Conservation (phyloP, 148 eudicot species). For the Fagopyrum esculentum region DNA sequence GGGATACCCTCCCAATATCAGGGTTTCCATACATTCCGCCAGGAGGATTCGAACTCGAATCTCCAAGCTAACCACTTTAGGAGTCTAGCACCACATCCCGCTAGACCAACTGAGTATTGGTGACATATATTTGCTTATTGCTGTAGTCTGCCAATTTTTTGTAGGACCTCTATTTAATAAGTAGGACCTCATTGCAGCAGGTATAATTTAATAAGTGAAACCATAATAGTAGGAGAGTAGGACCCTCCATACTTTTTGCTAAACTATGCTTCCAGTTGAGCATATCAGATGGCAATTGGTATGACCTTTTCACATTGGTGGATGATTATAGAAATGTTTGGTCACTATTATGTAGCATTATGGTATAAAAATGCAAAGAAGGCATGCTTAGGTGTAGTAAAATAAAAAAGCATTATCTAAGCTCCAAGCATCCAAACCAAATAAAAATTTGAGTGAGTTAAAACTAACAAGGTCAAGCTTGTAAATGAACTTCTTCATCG, state of each 20-base stretch:
- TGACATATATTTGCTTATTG: not conserved
- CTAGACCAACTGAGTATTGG: too few relatives aligned
- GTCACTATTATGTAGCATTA: not conserved
- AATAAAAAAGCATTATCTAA: not conserved
- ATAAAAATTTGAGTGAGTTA: too few relatives aligned
- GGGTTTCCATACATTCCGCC: too few relatives aligned
- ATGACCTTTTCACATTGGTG: not conserved
- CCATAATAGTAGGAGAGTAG: not conserved
- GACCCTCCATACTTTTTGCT: not conserved
- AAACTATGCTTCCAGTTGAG: not conserved
- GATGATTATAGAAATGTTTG: not conserved
- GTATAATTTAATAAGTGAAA: not conserved
- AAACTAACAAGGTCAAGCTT: too few relatives aligned
- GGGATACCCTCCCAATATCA: too few relatives aligned
- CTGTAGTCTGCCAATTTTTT: not conserved
- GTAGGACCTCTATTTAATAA: too few relatives aligned
- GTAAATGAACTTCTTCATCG: too few relatives aligned
- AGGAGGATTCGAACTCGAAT: too few relatives aligned
- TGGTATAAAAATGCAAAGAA: not conserved
- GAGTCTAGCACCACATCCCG: too few relatives aligned
- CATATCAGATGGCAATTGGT: not conserved
- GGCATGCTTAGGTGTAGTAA: not conserved
- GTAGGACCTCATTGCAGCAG: too few relatives aligned
- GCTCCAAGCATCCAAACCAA: not conserved
- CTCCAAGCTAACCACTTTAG: too few relatives aligned